Base-by-base conservation (phyloP, 805 yeast genomes). In the Pichia thaimueangensis region DNA sequence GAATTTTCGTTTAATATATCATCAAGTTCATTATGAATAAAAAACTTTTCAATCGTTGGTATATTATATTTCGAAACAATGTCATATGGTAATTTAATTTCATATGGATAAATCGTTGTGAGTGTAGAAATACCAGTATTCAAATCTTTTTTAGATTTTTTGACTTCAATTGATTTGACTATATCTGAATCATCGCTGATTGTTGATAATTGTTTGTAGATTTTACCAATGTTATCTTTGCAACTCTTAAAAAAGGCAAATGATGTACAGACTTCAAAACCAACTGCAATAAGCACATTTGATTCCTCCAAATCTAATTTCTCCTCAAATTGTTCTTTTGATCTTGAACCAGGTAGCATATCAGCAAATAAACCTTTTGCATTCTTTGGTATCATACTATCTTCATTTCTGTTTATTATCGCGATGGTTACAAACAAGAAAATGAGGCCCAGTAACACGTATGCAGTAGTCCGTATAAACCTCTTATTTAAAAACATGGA, bases 211-310 rank as follows among this genome's bases (percentile, higher is more conserved):
- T 19, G 25, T 1, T 24, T 11, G 5, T 31, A 31, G 23, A 42
- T 5, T 15, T 28, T 15, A 6, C 23, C 21, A 7, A 42, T 33
- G 10, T 29, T 21, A 24, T 37, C 32, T 5, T 12, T 20, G 20
- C 45, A 42, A 10, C 24, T 17, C n/a, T 37, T 30, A 11, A 33
- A 29, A 30, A 42, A 42, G 4, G 37, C 37, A 23, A 37, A 42
- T 3, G 45, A 20, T 3, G 23, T 31, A 24, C 45, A 42, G 4
- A 30, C 28, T 22, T 21, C 21, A 16, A 42, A 42, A 2, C 35
- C 41, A 15, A 42, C 16, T 2, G n/a, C 30, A 2, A 37, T 22
- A 2, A 42, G 22, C 2, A 42, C 39, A 21, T 20, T 5, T 3
- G 42, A 16, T 16, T 33, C 34, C 12, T 37, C 25, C 22, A n/a